These are phyloP conservation scores for Cornus suecica DNA, from an alignment of 148 eudicot species.

Conservation along the genomic window DNA sequence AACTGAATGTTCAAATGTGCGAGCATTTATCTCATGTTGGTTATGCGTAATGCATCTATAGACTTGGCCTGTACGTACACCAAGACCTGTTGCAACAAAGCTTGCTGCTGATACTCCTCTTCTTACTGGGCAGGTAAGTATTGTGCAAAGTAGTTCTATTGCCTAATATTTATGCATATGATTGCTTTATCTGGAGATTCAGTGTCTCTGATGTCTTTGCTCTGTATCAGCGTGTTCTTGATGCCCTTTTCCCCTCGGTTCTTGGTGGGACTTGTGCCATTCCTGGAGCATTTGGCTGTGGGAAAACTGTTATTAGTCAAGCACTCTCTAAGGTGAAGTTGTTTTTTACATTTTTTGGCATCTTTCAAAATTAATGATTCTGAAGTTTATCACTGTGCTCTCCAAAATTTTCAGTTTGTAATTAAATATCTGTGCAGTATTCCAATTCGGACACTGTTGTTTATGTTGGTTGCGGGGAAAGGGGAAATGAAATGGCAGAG, in stretches of 20 bases:
- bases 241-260: slow-evolving; percentile 98
- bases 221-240: slow-evolving; percentile 83
- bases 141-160: slow-evolving; percentile 1
- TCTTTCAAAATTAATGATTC: background rate
- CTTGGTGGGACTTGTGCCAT: slow-evolving; percentile 99
- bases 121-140: slow-evolving; percentile 87
- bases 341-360: background rate
- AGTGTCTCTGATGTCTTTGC: slow-evolving; percentile 4
- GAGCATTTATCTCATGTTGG: slow-evolving; percentile 8
- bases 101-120: slow-evolving; percentile 99
- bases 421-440: slow-evolving; percentile 52
- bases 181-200: background rate
- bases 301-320: slow-evolving; percentile 98
- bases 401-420: slow-evolving; percentile 5
- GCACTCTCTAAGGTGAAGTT: slow-evolving; percentile 90
- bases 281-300: slow-evolving; percentile 99
- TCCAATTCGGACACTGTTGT: slow-evolving; percentile 99
- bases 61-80: slow-evolving; percentile 99
- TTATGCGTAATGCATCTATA: slow-evolving; percentile 30
- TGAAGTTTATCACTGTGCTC: slow-evolving; percentile 5
- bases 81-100: slow-evolving; percentile 95
- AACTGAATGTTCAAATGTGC: background rate
- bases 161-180: slow-evolving; percentile 13
- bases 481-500: slow-evolving; percentile 99
- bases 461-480: slow-evolving; percentile 99